phyloP scores from a whole-genome alignment of 148 eudicot genomes.

The Vaccinium myrtillus region DNA sequence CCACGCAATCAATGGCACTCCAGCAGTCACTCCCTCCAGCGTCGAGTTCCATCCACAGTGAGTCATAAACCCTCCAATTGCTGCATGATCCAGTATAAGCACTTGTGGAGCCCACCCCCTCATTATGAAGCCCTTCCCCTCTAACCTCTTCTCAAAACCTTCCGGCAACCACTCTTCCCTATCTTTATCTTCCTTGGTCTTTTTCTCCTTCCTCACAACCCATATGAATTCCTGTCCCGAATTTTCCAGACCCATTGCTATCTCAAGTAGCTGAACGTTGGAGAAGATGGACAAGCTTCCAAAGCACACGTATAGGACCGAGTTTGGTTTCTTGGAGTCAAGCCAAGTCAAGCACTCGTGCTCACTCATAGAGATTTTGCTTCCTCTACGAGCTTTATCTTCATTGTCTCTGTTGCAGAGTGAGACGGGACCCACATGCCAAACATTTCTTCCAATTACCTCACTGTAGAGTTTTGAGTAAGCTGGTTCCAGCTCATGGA shows the following conservation, averaged over 20 bases:
- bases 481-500: constrained; percentile 22
- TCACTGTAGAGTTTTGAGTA: constrained; percentile 11
- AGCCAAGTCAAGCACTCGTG: constrained; percentile 22
- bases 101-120: constrained; percentile 30
- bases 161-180: constrained; percentile 17
- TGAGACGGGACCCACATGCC: constrained; percentile 24
- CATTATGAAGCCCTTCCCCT: constrained; percentile 22
- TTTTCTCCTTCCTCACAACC: constrained; percentile 24
- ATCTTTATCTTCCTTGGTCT: neutral
- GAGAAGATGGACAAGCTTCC: constrained; percentile 18
- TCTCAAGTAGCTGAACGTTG: constrained; percentile 16
- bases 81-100: constrained; percentile 18
- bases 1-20: constrained; percentile 25
- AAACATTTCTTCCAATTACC: constrained; percentile 1
- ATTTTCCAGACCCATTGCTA: constrained; percentile 25
- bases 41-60: constrained; percentile 27
- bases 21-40: constrained; percentile 23
- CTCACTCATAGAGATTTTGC: neutral
- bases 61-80: constrained; percentile 26
- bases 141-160: constrained; percentile 18
- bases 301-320: constrained; percentile 27
- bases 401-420: constrained; percentile 15
- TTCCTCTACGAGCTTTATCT: constrained; percentile 18
- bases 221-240: constrained; percentile 27
- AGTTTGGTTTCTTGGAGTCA: constrained; percentile 22